These are phyloP conservation scores for Neonectria neomacrospora DNA, from an alignment of 2,329 filamentous ascomycete species.

Conservation along the genomic window DNA sequence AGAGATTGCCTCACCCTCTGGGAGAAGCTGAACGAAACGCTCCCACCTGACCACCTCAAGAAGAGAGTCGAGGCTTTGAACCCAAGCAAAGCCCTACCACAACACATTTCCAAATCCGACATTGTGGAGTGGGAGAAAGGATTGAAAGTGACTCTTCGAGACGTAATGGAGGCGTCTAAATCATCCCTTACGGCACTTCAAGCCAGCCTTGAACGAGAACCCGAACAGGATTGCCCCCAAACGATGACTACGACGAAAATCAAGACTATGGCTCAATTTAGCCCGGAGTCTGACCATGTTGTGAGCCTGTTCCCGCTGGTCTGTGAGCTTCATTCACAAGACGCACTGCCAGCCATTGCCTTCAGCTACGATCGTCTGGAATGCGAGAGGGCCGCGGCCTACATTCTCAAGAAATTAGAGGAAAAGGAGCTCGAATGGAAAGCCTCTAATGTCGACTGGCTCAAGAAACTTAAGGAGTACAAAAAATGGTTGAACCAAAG, in stretches of 20 bases:
- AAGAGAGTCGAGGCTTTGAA: slow-evolving; percentile 53
- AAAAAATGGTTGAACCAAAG: slow-evolving; percentile 66
- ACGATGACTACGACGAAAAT: neutral
- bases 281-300: slow-evolving; percentile 1
- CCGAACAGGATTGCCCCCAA: neutral
- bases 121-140: slow-evolving; percentile 72
- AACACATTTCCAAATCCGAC: slow-evolving; percentile 71
- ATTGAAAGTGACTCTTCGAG: slow-evolving; percentile 67
- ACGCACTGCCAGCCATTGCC: slow-evolving; percentile 77
- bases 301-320: slow-evolving; percentile 61
- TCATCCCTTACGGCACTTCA: slow-evolving; percentile 53
- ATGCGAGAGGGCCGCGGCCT: slow-evolving; percentile 69
- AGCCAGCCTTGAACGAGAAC: slow-evolving; percentile 2
- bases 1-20: slow-evolving; percentile 76
- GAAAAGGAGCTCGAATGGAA: slow-evolving; percentile 59
- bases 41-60: slow-evolving; percentile 10
- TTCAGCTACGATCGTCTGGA: slow-evolving; percentile 79
- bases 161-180: slow-evolving; percentile 67
- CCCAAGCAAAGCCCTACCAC: slow-evolving; percentile 61
- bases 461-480: slow-evolving; percentile 66
- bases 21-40: slow-evolving; percentile 66
- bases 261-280: neutral
- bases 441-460: slow-evolving; percentile 68
- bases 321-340: slow-evolving; percentile 68
- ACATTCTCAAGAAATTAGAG: slow-evolving; percentile 62